These are phyloP conservation scores for Pyrus bretschneideri DNA, from an alignment of 306 rosid species.

Conservation along the genomic window DNA sequence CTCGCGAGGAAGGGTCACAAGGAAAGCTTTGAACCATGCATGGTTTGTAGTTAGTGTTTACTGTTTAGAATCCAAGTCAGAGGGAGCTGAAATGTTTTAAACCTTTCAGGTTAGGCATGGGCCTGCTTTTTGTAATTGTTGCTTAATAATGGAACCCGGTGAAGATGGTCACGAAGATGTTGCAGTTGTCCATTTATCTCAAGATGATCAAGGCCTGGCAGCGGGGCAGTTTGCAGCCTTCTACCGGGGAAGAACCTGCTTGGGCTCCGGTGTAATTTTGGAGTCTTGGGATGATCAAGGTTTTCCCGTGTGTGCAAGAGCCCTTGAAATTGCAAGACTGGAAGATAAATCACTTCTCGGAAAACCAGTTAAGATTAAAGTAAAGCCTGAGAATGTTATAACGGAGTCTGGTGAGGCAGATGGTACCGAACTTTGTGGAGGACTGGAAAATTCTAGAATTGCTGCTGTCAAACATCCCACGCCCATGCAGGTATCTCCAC, in stretches of 20 bases:
- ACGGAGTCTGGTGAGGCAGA: conserved; percentile 22
- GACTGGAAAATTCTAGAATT: conserved; percentile 12
- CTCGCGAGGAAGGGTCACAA: not conserved
- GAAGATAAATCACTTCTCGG: conserved; percentile 83
- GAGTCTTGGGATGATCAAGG: conserved; percentile 86
- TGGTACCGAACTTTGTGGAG: conserved; percentile 15
- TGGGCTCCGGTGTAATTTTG: conserved; percentile 86
- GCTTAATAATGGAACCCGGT: conserved; percentile 45
- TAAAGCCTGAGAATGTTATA: conserved; percentile 40
- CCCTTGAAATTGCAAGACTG: conserved; percentile 68
- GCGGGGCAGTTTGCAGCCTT: conserved; percentile 93
- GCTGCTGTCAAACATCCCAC: conserved; percentile 23
- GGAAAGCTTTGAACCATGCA: not conserved
- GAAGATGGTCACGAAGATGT: conserved; percentile 36
- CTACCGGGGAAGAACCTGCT: conserved; percentile 67
- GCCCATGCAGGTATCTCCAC: conserved; percentile 9
- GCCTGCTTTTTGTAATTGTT: conserved; percentile 67
- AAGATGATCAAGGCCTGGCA: conserved; percentile 94
- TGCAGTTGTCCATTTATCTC: conserved; percentile 60
- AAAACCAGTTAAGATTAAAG: conserved; percentile 83
- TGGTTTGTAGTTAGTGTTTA: not conserved
- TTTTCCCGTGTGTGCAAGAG: conserved; percentile 74
- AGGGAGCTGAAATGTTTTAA: not conserved
- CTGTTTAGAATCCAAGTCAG: not conserved
- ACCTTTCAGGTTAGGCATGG: conserved; percentile 88